These are phyloP conservation scores for Botryotinia globosa DNA, from an alignment of 2,329 filamentous ascomycete genomes.

Conservation along the genomic window DNA sequence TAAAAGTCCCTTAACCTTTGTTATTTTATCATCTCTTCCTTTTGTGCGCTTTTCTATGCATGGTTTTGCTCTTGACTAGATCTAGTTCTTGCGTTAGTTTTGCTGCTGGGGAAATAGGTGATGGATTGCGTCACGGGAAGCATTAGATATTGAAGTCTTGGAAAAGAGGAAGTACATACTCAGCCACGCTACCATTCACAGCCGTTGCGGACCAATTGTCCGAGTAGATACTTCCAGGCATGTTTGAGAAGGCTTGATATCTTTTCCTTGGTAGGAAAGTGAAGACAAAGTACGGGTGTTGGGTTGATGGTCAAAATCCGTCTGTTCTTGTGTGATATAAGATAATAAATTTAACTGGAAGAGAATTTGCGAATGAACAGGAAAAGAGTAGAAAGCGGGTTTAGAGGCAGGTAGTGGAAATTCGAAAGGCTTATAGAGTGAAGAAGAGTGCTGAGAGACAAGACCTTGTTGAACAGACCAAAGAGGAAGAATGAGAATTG, in stretches of 20 bases:
- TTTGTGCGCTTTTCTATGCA: background rate
- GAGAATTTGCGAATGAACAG: background rate
- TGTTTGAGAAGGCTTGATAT: background rate
- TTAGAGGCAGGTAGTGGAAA: background rate
- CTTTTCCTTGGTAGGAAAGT: background rate
- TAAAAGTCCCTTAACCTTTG: background rate
- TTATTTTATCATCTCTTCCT: background rate
- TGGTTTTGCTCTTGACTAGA: background rate
- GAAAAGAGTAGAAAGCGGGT: background rate
- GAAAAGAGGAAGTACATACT: background rate
- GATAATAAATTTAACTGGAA: background rate
- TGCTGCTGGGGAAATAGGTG: fast-evolving
- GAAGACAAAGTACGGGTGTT: fast-evolving
- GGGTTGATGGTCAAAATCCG: background rate
- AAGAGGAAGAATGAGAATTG: background rate
- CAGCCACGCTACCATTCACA: background rate
- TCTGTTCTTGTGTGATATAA: background rate
- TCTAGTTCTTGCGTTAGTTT: background rate
- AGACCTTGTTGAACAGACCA: too few species aligned
- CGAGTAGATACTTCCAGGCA: background rate
- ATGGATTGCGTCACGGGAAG: background rate
- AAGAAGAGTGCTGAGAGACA: too few species aligned
- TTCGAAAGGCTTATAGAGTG: background rate
- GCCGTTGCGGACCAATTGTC: background rate
- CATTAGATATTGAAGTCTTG: fast-evolving